Evolutionary conservation across 1,284 basidiomycete species (phyloP).

Genomic region (Dichomitus squalens): DNA sequence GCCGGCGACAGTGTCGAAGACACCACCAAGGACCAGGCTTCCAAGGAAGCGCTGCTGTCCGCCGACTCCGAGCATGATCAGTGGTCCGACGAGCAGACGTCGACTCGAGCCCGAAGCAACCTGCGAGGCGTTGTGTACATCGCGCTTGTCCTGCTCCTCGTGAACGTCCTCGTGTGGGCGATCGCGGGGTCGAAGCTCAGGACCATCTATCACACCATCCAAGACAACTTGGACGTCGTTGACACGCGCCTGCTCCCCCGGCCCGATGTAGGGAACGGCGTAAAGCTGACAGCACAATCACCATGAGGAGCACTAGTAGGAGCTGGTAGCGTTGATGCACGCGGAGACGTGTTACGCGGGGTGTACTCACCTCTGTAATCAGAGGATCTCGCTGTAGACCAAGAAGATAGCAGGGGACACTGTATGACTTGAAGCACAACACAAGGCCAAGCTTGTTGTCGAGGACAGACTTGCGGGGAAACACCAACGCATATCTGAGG

Average conservation of each 20-base stretch:
- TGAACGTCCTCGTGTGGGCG: slow-evolving; percentile 1
- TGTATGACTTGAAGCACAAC: too few relatives aligned
- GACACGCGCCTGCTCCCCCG: slow-evolving; percentile 1
- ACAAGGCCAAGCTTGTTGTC: too few relatives aligned
- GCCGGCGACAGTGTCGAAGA: background rate
- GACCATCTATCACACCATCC: background rate
- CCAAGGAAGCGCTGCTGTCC: background rate
- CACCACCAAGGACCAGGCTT: background rate
- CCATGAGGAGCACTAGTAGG: too few relatives aligned
- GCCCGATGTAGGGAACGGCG: background rate
- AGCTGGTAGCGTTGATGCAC: too few relatives aligned
- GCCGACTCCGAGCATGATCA: background rate
- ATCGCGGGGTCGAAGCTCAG: background rate
- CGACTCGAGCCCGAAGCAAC: background rate
- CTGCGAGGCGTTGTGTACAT: background rate
- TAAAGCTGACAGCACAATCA: background rate
- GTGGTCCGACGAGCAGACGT: background rate
- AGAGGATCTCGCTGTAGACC: too few relatives aligned
- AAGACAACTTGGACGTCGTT: background rate
- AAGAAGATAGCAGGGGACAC: too few relatives aligned
- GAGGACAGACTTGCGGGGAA: too few relatives aligned
- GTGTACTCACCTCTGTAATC: too few relatives aligned
- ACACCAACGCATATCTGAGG: too few relatives aligned
- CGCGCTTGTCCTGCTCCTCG: background rate
- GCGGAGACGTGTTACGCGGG: too few relatives aligned